Evolutionary conservation across 805 yeast genomes (phyloP).

Genomic region (Saccharomycopsis capsularis): DNA sequence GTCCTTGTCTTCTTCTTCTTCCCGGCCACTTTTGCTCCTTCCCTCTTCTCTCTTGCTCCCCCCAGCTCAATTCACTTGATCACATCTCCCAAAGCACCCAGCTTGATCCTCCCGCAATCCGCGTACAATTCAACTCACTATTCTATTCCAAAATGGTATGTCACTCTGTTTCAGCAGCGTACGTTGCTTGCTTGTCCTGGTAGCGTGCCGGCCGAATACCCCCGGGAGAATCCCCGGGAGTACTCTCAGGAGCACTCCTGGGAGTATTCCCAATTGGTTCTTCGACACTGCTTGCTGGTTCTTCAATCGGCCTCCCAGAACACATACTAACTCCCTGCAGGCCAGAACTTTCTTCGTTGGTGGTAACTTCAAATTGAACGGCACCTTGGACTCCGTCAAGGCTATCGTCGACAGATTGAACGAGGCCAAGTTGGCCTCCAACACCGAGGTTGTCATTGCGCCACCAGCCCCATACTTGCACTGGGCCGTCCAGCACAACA

Average conservation of each 20-base stretch:
- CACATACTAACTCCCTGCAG: conserved; percentile 26
- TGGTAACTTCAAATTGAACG: conserved; percentile 99
- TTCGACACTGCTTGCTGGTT: no score
- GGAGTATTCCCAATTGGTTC: background rate
- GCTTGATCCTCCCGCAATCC: no score
- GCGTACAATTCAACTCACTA: no score
- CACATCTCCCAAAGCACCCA: no score
- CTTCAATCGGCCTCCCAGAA: no score
- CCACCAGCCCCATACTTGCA: conserved; percentile 93
- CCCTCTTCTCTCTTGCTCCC: background rate
- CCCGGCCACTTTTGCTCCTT: background rate
- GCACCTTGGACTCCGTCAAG: conserved; percentile 78
- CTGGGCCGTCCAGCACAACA: conserved; percentile 61
- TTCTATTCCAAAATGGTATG: no score
- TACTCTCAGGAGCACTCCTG: background rate
- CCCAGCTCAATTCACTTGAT: no score
- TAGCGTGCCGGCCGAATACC: no score
- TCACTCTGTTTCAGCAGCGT: no score
- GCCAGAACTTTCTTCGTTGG: conserved; percentile 95
- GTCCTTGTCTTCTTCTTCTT: background rate
- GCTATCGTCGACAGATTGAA: conserved; percentile 79
- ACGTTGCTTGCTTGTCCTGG: no score
- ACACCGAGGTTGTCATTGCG: conserved; percentile 89
- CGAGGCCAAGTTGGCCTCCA: conserved; percentile 62
- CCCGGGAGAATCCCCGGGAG: no score